Percentiles rank a stretch among this genome's conserved stretches.
These are phyloP conservation scores for Pythium vanterpoolii DNA, from an alignment of 352 stramenopile species.

Conservation along the genomic window DNA sequence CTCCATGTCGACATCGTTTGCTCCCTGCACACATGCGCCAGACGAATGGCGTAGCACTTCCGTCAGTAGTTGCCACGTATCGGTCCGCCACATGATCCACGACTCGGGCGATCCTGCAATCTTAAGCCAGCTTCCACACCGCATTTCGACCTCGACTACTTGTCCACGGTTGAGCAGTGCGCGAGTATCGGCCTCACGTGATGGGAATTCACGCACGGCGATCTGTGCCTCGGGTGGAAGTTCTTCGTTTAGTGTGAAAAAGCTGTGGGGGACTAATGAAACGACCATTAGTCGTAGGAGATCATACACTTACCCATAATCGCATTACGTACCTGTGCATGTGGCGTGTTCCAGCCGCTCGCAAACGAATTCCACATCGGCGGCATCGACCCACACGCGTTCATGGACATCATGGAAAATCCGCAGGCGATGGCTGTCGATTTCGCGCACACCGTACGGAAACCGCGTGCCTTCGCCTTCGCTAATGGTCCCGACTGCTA, in stretches of 20 bases:
- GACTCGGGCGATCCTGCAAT: slow-evolving; percentile 27
- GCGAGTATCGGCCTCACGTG: slow-evolving; percentile 51
- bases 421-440: slow-evolving; percentile 23
- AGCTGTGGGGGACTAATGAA: slow-evolving; percentile 35
- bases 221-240: slow-evolving; percentile 64
- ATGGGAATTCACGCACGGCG: slow-evolving; percentile 59
- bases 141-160: slow-evolving; percentile 46
- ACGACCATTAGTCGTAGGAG: background rate
- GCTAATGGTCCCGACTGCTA: slow-evolving; percentile 32
- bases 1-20: slow-evolving; percentile 2
- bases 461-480: slow-evolving; percentile 31
- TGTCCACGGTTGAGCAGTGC: slow-evolving; percentile 50
- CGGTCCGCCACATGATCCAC: slow-evolving; percentile 75
- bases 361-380: slow-evolving; percentile 44
- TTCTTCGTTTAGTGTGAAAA: slow-evolving; percentile 52
- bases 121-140: slow-evolving; percentile 52
- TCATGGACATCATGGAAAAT: slow-evolving; percentile 46
- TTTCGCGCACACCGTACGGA: slow-evolving; percentile 44
- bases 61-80: slow-evolving; percentile 42
- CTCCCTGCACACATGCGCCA: background rate
- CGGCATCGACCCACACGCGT: slow-evolving; percentile 53
- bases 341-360: slow-evolving; percentile 34
- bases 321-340: slow-evolving; percentile 40
- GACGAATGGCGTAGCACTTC: slow-evolving; percentile 32
- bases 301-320: slow-evolving; percentile 3